A percentile compares a stretch with the other conserved stretches of the same genome.
Conservation (phyloP, 2,329 filamentous ascomycete species). For the Catunica adiposa region DNA sequence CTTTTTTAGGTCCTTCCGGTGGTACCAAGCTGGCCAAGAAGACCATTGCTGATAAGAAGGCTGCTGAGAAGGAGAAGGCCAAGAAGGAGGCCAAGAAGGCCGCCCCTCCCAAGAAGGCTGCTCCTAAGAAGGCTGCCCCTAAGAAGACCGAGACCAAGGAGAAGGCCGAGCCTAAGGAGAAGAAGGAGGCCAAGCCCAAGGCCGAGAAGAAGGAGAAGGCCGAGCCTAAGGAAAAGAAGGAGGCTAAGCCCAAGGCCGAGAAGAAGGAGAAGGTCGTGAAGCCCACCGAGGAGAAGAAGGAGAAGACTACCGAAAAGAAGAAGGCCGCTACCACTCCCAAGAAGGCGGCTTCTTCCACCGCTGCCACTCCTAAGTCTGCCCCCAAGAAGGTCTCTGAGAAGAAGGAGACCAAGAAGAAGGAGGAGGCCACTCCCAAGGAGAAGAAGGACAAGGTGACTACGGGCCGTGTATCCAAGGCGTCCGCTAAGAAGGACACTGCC, state of each 20-base stretch:
- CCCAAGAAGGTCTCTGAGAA: constrained; percentile 22
- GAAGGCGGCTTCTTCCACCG: constrained; percentile 19
- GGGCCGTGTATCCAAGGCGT: constrained; percentile 18
- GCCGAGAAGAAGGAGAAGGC: constrained; percentile 21
- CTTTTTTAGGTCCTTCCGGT: constrained; percentile 53
- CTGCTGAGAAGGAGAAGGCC: constrained; percentile 18
- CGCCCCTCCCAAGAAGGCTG: constrained; percentile 13
- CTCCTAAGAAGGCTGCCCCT: constrained; percentile 19
- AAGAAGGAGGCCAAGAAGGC: constrained; percentile 17
- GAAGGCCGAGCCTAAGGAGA: constrained; percentile 18
- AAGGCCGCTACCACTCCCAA: constrained; percentile 21
- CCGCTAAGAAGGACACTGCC: constrained; percentile 19
- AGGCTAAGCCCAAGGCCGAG: constrained; percentile 24
- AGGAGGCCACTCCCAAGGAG: constrained; percentile 13
- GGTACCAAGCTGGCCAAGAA: constrained; percentile 89
- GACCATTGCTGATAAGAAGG: constrained; percentile 23
- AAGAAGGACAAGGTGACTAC: constrained; percentile 21
- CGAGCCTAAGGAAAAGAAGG: constrained; percentile 27
- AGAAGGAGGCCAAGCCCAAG: constrained; percentile 23
- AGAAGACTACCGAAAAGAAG: constrained; percentile 33
- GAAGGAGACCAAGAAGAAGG: constrained; percentile 31
- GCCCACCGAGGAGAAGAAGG: constrained; percentile 22
- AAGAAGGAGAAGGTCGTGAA: constrained; percentile 18
- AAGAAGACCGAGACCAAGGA: constrained; percentile 23
- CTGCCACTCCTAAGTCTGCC: constrained; percentile 19